phyloP scores from a whole-genome alignment of 164 flowering plant species.

The Berberis vulgaris region DNA sequence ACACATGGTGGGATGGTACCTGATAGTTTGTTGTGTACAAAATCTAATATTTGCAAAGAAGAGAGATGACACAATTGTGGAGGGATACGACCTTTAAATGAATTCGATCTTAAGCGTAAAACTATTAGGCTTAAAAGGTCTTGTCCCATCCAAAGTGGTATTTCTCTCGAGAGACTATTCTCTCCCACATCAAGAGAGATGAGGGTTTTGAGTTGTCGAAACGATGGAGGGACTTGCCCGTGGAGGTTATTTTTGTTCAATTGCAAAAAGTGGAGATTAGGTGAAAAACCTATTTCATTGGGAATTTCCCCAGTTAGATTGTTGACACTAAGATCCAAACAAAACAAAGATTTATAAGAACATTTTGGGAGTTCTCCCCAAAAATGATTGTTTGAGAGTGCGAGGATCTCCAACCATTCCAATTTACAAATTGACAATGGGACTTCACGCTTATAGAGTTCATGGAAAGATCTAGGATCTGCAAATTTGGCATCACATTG shows the following conservation, averaged over 20 bases:
- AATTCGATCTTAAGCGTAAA: conserved; percentile 21
- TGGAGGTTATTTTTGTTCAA: background rate
- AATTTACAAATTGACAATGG: background rate
- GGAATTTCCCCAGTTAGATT: background rate
- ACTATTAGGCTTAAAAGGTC: background rate
- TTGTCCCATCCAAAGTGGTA: conserved; percentile 22
- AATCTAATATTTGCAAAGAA: too few relatives aligned
- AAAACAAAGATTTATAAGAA: background rate
- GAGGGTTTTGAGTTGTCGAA: background rate
- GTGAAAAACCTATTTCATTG: background rate
- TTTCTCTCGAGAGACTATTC: conserved; percentile 25
- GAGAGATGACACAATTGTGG: conserved; percentile 11
- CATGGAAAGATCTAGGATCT: background rate
- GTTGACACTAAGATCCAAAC: background rate
- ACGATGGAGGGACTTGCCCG: background rate
- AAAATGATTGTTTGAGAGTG: conserved; percentile 3
- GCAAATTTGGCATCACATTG: background rate
- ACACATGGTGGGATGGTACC: too few relatives aligned
- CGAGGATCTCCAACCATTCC: background rate
- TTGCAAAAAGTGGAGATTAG: background rate
- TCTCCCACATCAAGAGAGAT: conserved; percentile 18
- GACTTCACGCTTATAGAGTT: conserved; percentile 1
- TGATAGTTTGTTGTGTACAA: too few relatives aligned
- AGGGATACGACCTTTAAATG: conserved; percentile 20
- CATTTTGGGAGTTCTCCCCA: conserved; percentile 1